Conservation (phyloP, 2,329 filamentous ascomycete species). For the Fusarium neocosmosporiellum region DNA sequence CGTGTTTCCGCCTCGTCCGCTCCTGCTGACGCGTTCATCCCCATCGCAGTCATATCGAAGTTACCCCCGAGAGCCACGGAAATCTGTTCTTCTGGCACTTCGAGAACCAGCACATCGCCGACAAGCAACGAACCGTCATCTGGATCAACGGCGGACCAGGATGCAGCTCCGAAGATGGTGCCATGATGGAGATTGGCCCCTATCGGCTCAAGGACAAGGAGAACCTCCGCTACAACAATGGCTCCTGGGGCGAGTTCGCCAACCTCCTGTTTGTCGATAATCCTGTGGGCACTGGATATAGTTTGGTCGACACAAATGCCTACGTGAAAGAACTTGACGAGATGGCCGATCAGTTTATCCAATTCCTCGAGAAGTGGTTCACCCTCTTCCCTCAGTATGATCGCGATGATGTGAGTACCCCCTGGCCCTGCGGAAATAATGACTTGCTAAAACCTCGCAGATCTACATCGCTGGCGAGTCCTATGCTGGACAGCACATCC, state of each 20-base stretch:
- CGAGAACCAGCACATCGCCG: conserved; percentile 93
- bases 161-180: conserved; percentile 97
- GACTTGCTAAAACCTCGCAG: conserved; percentile 58
- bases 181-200: conserved; percentile 94
- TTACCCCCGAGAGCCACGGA: conserved; percentile 85
- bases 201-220: conserved; percentile 84
- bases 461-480: conserved; percentile 96
- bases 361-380: conserved; percentile 94
- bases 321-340: conserved; percentile 86
- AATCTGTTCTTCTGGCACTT: conserved; percentile 99
- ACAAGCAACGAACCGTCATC: conserved; percentile 89
- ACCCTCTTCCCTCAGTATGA: conserved; percentile 90
- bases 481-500: conserved; percentile 96
- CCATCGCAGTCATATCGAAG: conserved; percentile 82
- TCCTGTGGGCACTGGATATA: conserved; percentile 95
- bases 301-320: conserved; percentile 90
- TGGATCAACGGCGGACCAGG: conserved; percentile 98
- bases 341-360: conserved; percentile 90
- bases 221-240: conserved; percentile 83
- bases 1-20: conserved; percentile 1
- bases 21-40: conserved; percentile 37
- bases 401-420: conserved; percentile 85
- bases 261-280: conserved; percentile 98
- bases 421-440: background rate
- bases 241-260: conserved; percentile 98